These are phyloP conservation scores for Paraconiothyrium brasiliense DNA, from an alignment of 2,329 filamentous ascomycete species.

Conservation along the genomic window DNA sequence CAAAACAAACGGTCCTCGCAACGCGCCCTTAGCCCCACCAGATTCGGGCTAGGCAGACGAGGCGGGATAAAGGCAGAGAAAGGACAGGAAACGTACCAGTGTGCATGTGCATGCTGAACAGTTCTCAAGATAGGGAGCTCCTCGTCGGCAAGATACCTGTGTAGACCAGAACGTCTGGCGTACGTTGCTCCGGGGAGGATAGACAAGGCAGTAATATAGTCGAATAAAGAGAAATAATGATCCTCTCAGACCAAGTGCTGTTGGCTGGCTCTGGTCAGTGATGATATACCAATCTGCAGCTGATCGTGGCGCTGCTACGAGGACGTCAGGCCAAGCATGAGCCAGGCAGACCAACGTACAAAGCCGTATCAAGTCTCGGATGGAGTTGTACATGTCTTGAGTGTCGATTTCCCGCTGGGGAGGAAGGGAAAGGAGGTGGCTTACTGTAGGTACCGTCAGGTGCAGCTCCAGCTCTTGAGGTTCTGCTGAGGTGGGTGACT, in stretches of 20 bases:
- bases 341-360: too few species aligned
- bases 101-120: not conserved
- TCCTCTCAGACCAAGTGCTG: too few species aligned
- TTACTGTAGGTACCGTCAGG: too few species aligned
- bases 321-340: too few species aligned
- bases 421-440: too few species aligned
- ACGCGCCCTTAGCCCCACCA: not conserved
- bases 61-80: not conserved
- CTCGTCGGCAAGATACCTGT: not conserved
- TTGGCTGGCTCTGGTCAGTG: too few species aligned
- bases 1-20: slow-evolving; percentile 10
- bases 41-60: not conserved
- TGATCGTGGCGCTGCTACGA: too few species aligned
- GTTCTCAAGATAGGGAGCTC: not conserved
- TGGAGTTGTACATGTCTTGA: too few species aligned
- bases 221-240: not conserved
- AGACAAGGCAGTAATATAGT: not conserved
- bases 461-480: too few species aligned
- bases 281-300: too few species aligned
- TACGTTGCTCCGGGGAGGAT: not conserved
- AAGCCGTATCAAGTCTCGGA: too few species aligned
- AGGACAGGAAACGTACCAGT: not conserved
- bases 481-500: not conserved
- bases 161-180: not conserved
- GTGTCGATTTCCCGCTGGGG: too few species aligned